phyloP scores from a whole-genome alignment of 2,329 filamentous ascomycete species.

The Aureobasidium subglaciale region DNA sequence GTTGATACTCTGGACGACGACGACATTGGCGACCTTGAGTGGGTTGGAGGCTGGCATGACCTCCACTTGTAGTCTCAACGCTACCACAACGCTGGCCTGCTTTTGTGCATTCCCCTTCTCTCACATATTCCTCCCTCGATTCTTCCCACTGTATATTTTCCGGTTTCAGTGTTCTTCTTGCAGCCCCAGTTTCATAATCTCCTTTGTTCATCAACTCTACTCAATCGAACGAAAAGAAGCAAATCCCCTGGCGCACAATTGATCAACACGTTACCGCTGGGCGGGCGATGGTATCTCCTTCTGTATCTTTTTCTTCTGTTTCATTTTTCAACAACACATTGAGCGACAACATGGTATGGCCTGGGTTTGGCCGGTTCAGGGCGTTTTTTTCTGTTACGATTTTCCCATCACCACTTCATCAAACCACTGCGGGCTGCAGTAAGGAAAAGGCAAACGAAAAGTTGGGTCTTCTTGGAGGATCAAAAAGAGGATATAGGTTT shows the following conservation, averaged over 20 bases:
- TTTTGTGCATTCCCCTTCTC: constrained; percentile 4
- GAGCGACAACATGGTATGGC: constrained; percentile 11
- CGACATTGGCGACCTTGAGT: constrained; percentile 77
- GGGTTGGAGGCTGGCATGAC: constrained; percentile 87
- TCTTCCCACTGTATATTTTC: constrained; percentile 8
- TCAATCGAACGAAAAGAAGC: constrained; percentile 1
- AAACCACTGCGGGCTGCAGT: constrained; percentile 12
- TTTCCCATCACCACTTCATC: constrained; percentile 8
- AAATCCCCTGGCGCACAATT: background rate
- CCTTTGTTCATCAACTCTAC: constrained; percentile 13
- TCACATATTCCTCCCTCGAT: background rate
- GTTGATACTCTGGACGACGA: constrained; percentile 33
- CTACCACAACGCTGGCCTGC: constrained; percentile 4
- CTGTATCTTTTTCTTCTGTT: constrained; percentile 12
- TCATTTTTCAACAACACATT: constrained; percentile 10
- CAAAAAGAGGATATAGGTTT: constrained; percentile 13
- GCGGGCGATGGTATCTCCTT: constrained; percentile 10
- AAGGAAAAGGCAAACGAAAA: constrained; percentile 14
- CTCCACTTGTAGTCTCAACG: constrained; percentile 50
- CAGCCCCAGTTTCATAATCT: constrained; percentile 11
- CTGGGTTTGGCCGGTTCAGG: constrained; percentile 6
- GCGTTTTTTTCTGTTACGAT: constrained; percentile 4
- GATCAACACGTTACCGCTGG: background rate
- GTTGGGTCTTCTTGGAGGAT: background rate
- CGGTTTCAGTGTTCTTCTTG: constrained; percentile 6